These are phyloP conservation scores for Beverwykella pulmonaria DNA, from an alignment of 495 filamentous ascomycete species.

Conservation along the genomic window DNA sequence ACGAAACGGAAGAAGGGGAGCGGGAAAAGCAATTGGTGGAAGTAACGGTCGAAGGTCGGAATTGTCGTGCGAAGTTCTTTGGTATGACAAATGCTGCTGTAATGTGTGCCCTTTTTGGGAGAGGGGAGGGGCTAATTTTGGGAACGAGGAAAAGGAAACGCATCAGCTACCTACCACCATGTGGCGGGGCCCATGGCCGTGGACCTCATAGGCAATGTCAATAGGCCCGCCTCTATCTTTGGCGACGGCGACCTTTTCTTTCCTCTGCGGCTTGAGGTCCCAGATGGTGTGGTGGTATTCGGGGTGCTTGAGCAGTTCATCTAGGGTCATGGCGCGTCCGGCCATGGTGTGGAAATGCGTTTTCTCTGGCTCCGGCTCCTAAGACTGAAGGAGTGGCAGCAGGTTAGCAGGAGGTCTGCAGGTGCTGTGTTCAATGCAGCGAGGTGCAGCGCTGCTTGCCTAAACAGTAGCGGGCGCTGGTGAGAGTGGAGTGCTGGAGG, in stretches of 20 bases:
- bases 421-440: slow-evolving; percentile 11
- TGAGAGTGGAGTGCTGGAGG: not conserved
- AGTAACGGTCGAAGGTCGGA: not conserved
- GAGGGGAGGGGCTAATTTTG: slow-evolving; percentile 15
- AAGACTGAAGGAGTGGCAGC: not conserved
- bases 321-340: slow-evolving; percentile 24
- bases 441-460: not conserved
- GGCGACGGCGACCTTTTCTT: slow-evolving; percentile 64
- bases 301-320: slow-evolving; percentile 54
- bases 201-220: slow-evolving; percentile 74
- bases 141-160: not conserved
- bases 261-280: slow-evolving; percentile 61
- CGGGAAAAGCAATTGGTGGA: slow-evolving; percentile 19
- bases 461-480: not conserved
- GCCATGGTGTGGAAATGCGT: slow-evolving; percentile 6
- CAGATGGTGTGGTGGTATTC: slow-evolving; percentile 60
- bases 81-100: slow-evolving; percentile 29
- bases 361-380: not conserved
- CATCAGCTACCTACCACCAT: slow-evolving; percentile 63
- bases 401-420: slow-evolving; percentile 22
- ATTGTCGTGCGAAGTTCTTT: slow-evolving; percentile 41
- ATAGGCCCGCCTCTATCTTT: slow-evolving; percentile 67
- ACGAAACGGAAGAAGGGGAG: slow-evolving; percentile 31
- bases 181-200: slow-evolving; percentile 70
- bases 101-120: slow-evolving; percentile 13